Percentiles rank a stretch among this genome's conserved stretches.
These are phyloP conservation scores for Evernia prunastri DNA, from an alignment of 495 filamentous ascomycete genomes.

Conservation along the genomic window DNA sequence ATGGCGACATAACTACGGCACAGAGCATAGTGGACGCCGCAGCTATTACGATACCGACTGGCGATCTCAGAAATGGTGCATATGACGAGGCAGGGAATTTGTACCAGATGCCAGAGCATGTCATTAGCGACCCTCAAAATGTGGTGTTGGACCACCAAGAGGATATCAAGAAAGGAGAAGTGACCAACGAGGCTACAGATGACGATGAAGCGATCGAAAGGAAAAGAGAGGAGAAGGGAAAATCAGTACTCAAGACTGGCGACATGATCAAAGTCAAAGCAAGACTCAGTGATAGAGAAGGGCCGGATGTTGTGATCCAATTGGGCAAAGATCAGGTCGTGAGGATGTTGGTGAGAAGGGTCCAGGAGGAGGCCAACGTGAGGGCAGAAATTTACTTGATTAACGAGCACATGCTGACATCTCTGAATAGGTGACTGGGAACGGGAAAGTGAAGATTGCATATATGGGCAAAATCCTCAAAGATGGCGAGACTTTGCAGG, in stretches of 20 bases:
- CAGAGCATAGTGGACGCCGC: conserved; percentile 71
- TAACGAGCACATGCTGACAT: not conserved
- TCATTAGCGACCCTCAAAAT: conserved; percentile 70
- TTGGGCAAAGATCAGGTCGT: conserved; percentile 58
- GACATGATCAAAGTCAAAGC: conserved; percentile 53
- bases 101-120: conserved; percentile 69
- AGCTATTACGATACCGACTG: conserved; percentile 70
- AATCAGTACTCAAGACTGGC: conserved; percentile 36
- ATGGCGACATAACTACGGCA: conserved; percentile 58
- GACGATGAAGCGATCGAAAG: conserved; percentile 50
- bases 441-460: conserved; percentile 57
- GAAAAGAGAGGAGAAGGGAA: conserved; percentile 63
- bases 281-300: conserved; percentile 62
- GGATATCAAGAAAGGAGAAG: conserved; percentile 25
- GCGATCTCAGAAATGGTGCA: conserved; percentile 62
- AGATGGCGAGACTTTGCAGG: conserved; percentile 53
- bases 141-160: conserved; percentile 40
- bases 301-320: conserved; percentile 55
- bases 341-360: conserved; percentile 51
- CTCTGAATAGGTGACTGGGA: conserved; percentile 28
- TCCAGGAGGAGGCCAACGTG: conserved; percentile 62
- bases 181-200: conserved; percentile 37
- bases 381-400: conserved; percentile 28
- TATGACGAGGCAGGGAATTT: conserved; percentile 73
- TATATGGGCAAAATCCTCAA: conserved; percentile 76